These are phyloP conservation scores for Kernera saxatilis DNA, from an alignment of 345 rosid genomes.

Conservation along the genomic window DNA sequence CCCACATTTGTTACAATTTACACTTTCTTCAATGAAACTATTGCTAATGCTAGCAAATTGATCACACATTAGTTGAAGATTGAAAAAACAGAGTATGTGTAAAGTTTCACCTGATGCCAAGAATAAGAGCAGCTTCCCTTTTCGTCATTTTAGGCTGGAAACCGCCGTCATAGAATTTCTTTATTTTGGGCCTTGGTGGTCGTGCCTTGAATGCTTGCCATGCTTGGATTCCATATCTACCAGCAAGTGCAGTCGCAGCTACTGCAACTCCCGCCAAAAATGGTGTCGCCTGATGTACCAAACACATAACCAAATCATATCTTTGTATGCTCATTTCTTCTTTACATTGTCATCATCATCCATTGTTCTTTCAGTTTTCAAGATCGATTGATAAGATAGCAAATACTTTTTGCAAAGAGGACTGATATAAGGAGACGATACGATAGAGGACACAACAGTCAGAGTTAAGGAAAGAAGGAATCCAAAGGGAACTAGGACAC, in stretches of 20 bases:
- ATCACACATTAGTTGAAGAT: not conserved
- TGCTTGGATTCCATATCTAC: conserved; percentile 81
- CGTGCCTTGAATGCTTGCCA: conserved; percentile 78
- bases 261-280: conserved; percentile 79
- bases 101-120: conserved; percentile 50
- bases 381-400: not conserved
- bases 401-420: not conserved
- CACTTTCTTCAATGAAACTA: not conserved
- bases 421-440: not conserved
- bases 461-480: not conserved
- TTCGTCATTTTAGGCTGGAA: conserved; percentile 71
- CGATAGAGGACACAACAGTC: not conserved
- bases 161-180: conserved; percentile 74
- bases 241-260: conserved; percentile 79
- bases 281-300: conserved; percentile 59
- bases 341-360: not conserved
- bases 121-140: conserved; percentile 78
- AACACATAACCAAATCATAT: not conserved
- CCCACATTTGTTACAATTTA: not conserved
- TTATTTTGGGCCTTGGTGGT: conserved; percentile 46
- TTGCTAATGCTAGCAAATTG: not conserved
- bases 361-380: not conserved
- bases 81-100: not conserved
- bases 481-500: not conserved
- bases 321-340: not conserved